Percentiles rank a stretch among this genome's conserved stretches.
These are phyloP conservation scores for Fusarium subglutinans DNA, from an alignment of 2,329 filamentous ascomycete genomes.

Conservation along the genomic window DNA sequence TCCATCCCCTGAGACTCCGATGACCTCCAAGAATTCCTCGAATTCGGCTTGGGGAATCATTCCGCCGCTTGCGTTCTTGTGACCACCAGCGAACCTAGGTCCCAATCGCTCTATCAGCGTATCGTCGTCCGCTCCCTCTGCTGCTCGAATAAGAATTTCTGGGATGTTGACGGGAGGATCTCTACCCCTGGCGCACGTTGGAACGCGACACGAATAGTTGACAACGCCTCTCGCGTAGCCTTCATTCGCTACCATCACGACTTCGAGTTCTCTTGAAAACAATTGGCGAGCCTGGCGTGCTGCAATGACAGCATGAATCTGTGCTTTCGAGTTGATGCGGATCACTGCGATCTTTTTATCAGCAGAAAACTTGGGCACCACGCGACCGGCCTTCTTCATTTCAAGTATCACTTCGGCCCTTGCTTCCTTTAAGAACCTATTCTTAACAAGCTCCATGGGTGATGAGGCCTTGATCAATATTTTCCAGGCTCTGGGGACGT, in stretches of 20 bases:
- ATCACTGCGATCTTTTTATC: slow-evolving; percentile 72
- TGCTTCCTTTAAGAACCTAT: slow-evolving; percentile 61
- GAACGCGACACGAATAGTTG: slow-evolving; percentile 73
- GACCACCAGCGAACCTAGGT: slow-evolving; percentile 71
- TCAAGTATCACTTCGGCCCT: slow-evolving; percentile 67
- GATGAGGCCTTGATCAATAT: slow-evolving; percentile 61
- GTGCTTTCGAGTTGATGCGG: slow-evolving; percentile 66
- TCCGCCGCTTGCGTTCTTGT: slow-evolving; percentile 74
- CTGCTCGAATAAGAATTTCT: slow-evolving; percentile 62
- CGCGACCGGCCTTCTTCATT: slow-evolving; percentile 68
- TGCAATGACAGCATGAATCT: slow-evolving; percentile 74
- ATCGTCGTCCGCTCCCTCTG: slow-evolving; percentile 51
- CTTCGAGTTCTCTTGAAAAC: slow-evolving; percentile 66
- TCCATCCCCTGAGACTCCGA: slow-evolving; percentile 58
- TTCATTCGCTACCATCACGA: slow-evolving; percentile 73
- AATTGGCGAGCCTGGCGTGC: slow-evolving; percentile 72
- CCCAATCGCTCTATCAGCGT: slow-evolving; percentile 61
- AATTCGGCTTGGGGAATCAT: slow-evolving; percentile 69
- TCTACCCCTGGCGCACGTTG: slow-evolving; percentile 61
- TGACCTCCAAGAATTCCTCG: slow-evolving; percentile 68
- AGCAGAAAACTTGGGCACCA: slow-evolving; percentile 69
- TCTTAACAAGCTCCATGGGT: slow-evolving; percentile 61
- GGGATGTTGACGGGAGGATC: slow-evolving; percentile 72
- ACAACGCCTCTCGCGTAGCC: slow-evolving; percentile 71
- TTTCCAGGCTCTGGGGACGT: slow-evolving; percentile 69